phyloP scores from a whole-genome alignment of 2,329 filamentous ascomycete species.

The Emericellopsis cladophorae region DNA sequence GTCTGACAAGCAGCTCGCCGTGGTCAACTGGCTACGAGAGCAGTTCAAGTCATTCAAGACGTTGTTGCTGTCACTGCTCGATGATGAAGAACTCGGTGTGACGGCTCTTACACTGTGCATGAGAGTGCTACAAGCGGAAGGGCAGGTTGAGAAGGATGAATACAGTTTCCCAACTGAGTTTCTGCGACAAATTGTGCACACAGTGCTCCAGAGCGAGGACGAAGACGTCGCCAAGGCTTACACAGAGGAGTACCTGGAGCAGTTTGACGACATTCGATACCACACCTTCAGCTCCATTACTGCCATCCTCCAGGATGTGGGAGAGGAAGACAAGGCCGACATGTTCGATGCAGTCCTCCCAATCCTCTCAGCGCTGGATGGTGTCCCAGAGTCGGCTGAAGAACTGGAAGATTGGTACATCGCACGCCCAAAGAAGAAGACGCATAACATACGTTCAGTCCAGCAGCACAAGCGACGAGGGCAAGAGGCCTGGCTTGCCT shows the following conservation, averaged over 20 bases:
- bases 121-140: slow-evolving; percentile 74
- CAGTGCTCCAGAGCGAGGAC: slow-evolving; percentile 44
- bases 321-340: slow-evolving; percentile 9
- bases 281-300: slow-evolving; percentile 53
- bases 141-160: slow-evolving; percentile 44
- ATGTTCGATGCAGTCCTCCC: slow-evolving; percentile 46
- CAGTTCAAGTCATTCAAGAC: slow-evolving; percentile 59
- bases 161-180: slow-evolving; percentile 58
- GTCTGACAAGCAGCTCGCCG: slow-evolving; percentile 60
- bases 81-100: slow-evolving; percentile 48
- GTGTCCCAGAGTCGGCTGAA: slow-evolving; percentile 52
- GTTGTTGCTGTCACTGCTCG: slow-evolving; percentile 48
- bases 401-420: slow-evolving; percentile 60
- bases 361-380: slow-evolving; percentile 54
- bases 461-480: slow-evolving; percentile 65
- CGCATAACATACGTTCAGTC: slow-evolving; percentile 51
- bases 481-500: slow-evolving; percentile 74
- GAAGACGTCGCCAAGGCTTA: slow-evolving; percentile 59
- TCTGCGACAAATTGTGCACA: slow-evolving; percentile 51
- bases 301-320: slow-evolving; percentile 4
- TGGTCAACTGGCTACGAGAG: slow-evolving; percentile 68
- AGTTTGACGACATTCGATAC: slow-evolving; percentile 75
- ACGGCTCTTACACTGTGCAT: slow-evolving; percentile 70
- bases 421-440: slow-evolving; percentile 50
- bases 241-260: slow-evolving; percentile 62